Conservation (phyloP, 2,329 filamentous ascomycete species). For the Ramularia collo-cygni region DNA sequence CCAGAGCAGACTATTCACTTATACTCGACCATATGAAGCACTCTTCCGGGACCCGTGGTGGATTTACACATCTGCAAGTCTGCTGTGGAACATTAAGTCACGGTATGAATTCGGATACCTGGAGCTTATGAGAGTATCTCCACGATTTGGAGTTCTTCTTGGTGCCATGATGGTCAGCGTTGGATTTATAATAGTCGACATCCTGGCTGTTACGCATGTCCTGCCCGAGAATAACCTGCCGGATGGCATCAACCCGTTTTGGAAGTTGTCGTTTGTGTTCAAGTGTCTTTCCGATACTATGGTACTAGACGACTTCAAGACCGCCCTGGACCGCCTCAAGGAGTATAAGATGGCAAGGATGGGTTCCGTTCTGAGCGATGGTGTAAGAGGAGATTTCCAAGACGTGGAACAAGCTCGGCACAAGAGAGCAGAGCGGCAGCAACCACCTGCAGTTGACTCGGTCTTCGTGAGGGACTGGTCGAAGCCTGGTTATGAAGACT, state of each 20-base stretch:
- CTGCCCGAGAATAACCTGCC: conserved; percentile 25
- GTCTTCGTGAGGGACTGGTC: conserved; percentile 1
- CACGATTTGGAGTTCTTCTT: conserved; percentile 58
- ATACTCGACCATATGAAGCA: conserved; percentile 53
- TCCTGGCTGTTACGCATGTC: conserved; percentile 49
- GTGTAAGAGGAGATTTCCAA: conserved; percentile 21
- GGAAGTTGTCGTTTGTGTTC: conserved; percentile 58
- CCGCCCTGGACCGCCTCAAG: conserved; percentile 43
- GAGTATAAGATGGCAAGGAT: conserved; percentile 37
- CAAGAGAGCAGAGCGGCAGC: conserved; percentile 13
- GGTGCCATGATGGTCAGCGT: conserved; percentile 55
- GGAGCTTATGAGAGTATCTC: conserved; percentile 54
- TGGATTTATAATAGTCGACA: conserved; percentile 55
- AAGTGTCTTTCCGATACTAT: conserved; percentile 62
- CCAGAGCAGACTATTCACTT: conserved; percentile 41
- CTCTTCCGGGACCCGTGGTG: conserved; percentile 62
- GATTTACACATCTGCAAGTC: conserved; percentile 54
- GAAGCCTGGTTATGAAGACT: background rate
- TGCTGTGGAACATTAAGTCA: conserved; percentile 58
- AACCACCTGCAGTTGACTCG: background rate
- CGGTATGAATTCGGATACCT: conserved; percentile 52
- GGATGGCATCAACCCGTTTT: conserved; percentile 59
- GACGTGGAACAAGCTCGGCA: conserved; percentile 20
- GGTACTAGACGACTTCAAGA: conserved; percentile 63
- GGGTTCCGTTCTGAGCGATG: conserved; percentile 23